Conservation (phyloP, 441 rosid species). For the Euphorbia schlechtendalii region DNA sequence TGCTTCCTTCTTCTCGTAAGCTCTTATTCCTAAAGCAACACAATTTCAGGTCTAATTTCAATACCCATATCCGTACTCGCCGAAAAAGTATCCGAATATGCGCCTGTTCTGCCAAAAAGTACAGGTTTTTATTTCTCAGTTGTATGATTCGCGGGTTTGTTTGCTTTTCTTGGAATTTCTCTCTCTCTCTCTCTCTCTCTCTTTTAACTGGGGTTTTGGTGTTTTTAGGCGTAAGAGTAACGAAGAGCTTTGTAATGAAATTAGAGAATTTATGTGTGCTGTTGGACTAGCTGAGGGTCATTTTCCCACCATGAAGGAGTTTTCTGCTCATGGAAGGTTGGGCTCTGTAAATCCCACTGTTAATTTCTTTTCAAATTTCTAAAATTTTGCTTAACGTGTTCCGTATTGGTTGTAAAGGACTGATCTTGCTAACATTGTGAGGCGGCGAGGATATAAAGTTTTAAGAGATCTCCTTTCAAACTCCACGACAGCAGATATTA, state of each 20-base stretch:
- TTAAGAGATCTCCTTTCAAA: constrained; percentile 52
- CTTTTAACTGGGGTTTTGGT: background rate
- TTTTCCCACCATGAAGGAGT: constrained; percentile 75
- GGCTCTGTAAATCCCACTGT: background rate
- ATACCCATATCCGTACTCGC: constrained; percentile 14
- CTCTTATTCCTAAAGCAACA: constrained; percentile 13
- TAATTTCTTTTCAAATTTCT: background rate
- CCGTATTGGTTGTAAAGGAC: too few relatives aligned
- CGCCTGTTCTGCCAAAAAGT: constrained; percentile 36
- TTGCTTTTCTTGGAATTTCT: background rate
- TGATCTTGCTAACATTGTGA: constrained; percentile 79
- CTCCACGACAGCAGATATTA: constrained; percentile 26
- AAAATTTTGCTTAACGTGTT: too few relatives aligned
- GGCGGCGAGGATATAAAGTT: constrained; percentile 81
- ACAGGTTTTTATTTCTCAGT: constrained; percentile 28
- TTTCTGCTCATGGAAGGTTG: constrained; percentile 74
- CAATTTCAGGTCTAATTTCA: background rate
- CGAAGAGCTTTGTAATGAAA: constrained; percentile 64
- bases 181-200: background rate
- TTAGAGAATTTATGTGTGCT: constrained; percentile 49
- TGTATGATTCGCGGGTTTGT: background rate
- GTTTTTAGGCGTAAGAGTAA: constrained; percentile 45
- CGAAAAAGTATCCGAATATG: constrained; percentile 28
- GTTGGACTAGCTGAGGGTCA: constrained; percentile 61
- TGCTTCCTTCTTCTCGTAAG: constrained; percentile 25